Conservation (phyloP, 352 stramenopile species). For the Phytophthora pluvialis region DNA sequence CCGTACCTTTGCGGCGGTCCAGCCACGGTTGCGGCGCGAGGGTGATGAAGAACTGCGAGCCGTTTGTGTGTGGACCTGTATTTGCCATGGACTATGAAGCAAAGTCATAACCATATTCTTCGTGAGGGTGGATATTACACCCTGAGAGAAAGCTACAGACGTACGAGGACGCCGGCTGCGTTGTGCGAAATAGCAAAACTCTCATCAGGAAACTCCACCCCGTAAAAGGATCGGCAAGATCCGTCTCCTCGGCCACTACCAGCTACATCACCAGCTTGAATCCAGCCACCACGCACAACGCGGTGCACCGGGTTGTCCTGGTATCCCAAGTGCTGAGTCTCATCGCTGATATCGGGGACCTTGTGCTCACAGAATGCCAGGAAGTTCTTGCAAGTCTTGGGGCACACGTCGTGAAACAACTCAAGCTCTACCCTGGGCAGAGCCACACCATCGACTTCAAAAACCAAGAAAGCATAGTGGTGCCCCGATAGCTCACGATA, state of each 20-base stretch:
- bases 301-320: slow-evolving; percentile 65
- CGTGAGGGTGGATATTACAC: too few species aligned
- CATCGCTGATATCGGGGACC: slow-evolving; percentile 52
- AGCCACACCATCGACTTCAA: slow-evolving; percentile 65
- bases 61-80: slow-evolving; percentile 94
- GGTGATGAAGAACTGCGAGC: slow-evolving; percentile 99
- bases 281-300: slow-evolving; percentile 71
- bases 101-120: slow-evolving; percentile 2
- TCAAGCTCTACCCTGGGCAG: slow-evolving; percentile 75
- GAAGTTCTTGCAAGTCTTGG: slow-evolving; percentile 80
- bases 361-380: slow-evolving; percentile 66
- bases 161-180: slow-evolving; percentile 63
- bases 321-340: slow-evolving; percentile 53
- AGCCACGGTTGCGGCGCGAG: slow-evolving; percentile 68
- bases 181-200: slow-evolving; percentile 77
- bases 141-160: slow-evolving; percentile 1
- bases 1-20: slow-evolving; percentile 69
- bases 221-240: slow-evolving; percentile 62
- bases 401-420: slow-evolving; percentile 65
- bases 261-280: slow-evolving; percentile 74
- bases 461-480: slow-evolving; percentile 64
- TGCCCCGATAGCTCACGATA: slow-evolving; percentile 59
- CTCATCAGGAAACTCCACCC: slow-evolving; percentile 70
- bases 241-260: slow-evolving; percentile 54
- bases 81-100: slow-evolving; percentile 95